Conservation (phyloP, 768 basidiomycete genomes). For the Serendipita indica region DNA sequence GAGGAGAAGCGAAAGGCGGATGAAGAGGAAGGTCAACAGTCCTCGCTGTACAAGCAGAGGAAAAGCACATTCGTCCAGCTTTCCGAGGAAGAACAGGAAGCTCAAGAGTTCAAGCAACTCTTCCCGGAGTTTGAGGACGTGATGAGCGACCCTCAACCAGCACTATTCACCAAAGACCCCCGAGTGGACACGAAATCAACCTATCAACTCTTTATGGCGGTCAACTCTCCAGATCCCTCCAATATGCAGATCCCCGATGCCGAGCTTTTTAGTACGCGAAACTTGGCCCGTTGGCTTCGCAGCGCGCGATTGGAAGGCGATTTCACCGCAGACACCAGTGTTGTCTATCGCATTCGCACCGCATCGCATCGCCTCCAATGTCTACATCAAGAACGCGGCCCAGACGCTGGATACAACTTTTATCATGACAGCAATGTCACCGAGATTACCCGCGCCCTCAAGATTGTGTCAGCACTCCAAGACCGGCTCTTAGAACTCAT, state of each 20-base stretch:
- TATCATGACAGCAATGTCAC: slow-evolving; percentile 63
- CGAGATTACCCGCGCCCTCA: slow-evolving; percentile 49
- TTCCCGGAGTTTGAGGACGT: slow-evolving; percentile 74
- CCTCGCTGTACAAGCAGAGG: slow-evolving; percentile 62
- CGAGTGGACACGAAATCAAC: neutral
- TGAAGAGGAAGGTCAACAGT: slow-evolving; percentile 44
- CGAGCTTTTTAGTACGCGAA: neutral
- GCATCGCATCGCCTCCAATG: slow-evolving; percentile 13
- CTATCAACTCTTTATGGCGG: neutral
- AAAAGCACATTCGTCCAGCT: slow-evolving; percentile 36
- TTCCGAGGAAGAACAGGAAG: slow-evolving; percentile 64
- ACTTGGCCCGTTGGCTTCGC: neutral
- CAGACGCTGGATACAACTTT: slow-evolving; percentile 44
- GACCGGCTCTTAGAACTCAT: slow-evolving; percentile 41
- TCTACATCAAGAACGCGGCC: slow-evolving; percentile 25
- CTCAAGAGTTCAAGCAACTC: slow-evolving; percentile 63
- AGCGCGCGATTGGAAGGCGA: neutral
- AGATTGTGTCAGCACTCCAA: slow-evolving; percentile 36
- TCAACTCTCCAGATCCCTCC: neutral
- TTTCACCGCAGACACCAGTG: neutral
- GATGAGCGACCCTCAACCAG: slow-evolving; percentile 11
- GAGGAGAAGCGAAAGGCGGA: slow-evolving; percentile 59
- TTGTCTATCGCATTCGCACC: slow-evolving; percentile 9
- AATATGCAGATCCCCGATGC: neutral
- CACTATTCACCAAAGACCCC: neutral